Conservation (phyloP, 2,329 filamentous ascomycete species). For the Verticillium zaregamsianum region DNA sequence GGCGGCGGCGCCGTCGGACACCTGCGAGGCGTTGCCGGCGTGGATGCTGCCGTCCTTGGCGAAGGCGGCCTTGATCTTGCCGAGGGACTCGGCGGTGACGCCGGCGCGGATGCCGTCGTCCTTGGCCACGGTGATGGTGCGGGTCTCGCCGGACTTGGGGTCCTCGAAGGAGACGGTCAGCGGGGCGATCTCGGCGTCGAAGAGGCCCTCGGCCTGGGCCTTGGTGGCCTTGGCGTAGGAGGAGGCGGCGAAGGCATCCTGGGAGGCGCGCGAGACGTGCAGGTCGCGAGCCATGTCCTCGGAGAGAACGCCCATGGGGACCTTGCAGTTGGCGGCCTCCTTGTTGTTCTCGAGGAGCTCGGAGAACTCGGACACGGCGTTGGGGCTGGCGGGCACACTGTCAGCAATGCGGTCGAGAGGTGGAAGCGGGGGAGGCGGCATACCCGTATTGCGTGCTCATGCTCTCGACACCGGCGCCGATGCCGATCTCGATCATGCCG, state of each 20-base stretch:
- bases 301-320: slow-evolving; percentile 90
- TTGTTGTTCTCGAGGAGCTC: slow-evolving; percentile 77
- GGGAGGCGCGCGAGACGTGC: slow-evolving; percentile 63
- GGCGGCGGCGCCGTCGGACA: slow-evolving; percentile 92
- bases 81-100: slow-evolving; percentile 83
- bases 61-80: slow-evolving; percentile 87
- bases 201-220: slow-evolving; percentile 85
- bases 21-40: slow-evolving; percentile 92
- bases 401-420: not conserved
- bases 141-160: slow-evolving; percentile 83
- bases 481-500: slow-evolving; percentile 93
- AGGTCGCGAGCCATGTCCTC: slow-evolving; percentile 93
- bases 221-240: slow-evolving; percentile 87
- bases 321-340: slow-evolving; percentile 92
- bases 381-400: slow-evolving; percentile 47
- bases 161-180: slow-evolving; percentile 84
- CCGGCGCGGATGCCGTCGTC: slow-evolving; percentile 86
- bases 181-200: slow-evolving; percentile 86
- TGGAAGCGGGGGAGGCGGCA: slow-evolving; percentile 20
- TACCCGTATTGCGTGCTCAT: slow-evolving; percentile 92
- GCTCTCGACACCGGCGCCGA: slow-evolving; percentile 93
- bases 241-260: slow-evolving; percentile 90
- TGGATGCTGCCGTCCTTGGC: slow-evolving; percentile 90
- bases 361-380: slow-evolving; percentile 88
- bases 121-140: slow-evolving; percentile 74